phyloP scores from a whole-genome alignment of 2,329 filamentous ascomycete genomes.

The Aspergillus tanneri region DNA sequence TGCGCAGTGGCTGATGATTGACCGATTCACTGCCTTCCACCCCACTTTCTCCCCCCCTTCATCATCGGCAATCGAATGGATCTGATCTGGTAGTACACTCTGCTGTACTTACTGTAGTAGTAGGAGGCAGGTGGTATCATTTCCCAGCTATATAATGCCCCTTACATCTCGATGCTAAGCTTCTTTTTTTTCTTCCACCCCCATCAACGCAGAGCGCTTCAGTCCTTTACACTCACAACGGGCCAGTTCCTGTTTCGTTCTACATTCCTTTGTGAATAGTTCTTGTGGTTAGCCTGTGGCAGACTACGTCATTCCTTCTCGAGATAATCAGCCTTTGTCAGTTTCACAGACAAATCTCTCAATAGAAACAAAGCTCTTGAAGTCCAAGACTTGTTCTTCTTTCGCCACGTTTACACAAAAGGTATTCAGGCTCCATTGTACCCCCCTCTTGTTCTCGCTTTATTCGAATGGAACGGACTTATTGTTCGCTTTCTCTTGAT shows the following conservation, averaged over 20 bases:
- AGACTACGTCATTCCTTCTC: slow-evolving; percentile 31
- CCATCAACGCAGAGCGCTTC: slow-evolving; percentile 26
- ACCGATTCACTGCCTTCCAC: background rate
- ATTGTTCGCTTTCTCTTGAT: no score
- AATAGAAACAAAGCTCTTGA: slow-evolving; percentile 10
- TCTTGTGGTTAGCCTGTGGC: slow-evolving; percentile 36
- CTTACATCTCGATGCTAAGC: slow-evolving; percentile 16
- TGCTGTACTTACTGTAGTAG: background rate
- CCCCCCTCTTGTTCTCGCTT: background rate
- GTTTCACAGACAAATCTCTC: slow-evolving; percentile 1
- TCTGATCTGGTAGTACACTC: background rate
- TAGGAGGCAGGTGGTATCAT: no score
- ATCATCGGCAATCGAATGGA: background rate
- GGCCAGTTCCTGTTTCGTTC: slow-evolving; percentile 39
- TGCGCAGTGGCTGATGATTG: background rate
- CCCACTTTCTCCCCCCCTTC: background rate
- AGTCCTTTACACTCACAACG: slow-evolving; percentile 18
- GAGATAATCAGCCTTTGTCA: slow-evolving; percentile 4
- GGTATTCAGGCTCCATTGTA: no score
- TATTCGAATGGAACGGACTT: no score
- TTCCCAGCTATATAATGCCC: slow-evolving; percentile 20
- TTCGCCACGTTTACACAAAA: slow-evolving; percentile 19
- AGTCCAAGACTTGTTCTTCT: slow-evolving; percentile 8
- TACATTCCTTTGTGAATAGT: slow-evolving; percentile 15
- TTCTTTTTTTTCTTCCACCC: slow-evolving; percentile 17